Evolutionary conservation across 306 rosid species (phyloP).

Genomic region (Hippophae tibetana): DNA sequence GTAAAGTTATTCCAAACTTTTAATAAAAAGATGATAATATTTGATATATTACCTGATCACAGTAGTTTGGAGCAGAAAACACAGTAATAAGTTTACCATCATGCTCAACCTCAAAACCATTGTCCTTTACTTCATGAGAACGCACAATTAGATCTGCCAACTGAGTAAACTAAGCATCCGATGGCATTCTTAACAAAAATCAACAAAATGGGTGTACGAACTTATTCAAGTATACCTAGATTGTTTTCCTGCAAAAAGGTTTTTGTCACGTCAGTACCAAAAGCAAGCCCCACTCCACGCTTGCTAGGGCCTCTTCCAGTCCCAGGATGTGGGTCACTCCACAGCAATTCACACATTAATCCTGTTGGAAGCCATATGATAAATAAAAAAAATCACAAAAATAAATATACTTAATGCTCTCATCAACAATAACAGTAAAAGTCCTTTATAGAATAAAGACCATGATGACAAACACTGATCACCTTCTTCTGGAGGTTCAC

Average conservation of each 20-base stretch:
- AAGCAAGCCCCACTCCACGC: slow-evolving; percentile 96
- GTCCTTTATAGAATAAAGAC: background rate
- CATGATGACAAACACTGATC: slow-evolving; percentile 9
- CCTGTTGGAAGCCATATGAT: slow-evolving; percentile 38
- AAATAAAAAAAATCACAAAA: slow-evolving; percentile 5
- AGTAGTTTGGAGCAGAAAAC: slow-evolving; percentile 99
- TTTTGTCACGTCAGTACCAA: slow-evolving; percentile 86
- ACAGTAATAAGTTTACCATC: slow-evolving; percentile 97
- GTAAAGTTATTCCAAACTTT: background rate
- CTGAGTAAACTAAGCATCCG: slow-evolving; percentile 5
- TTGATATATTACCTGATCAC: slow-evolving; percentile 72
- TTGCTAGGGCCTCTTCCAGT: slow-evolving; percentile 98
- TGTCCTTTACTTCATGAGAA: slow-evolving; percentile 99
- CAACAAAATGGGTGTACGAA: slow-evolving; percentile 1
- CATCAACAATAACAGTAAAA: slow-evolving; percentile 9
- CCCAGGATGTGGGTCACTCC: slow-evolving; percentile 97
- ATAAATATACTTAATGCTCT: background rate
- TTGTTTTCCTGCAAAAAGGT: slow-evolving; percentile 78
- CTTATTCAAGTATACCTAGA: slow-evolving; percentile 46
- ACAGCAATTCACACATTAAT: slow-evolving; percentile 91
- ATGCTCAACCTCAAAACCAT: slow-evolving; percentile 94
- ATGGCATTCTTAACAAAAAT: slow-evolving; percentile 12
- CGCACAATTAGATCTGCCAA: slow-evolving; percentile 84
- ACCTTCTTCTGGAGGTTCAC: slow-evolving; percentile 99
- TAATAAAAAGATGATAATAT: background rate